Percentiles rank a stretch among this genome's conserved stretches.
These are phyloP conservation scores for Ophiosphaerella korrae DNA, from an alignment of 2,329 filamentous ascomycete species.

Conservation along the genomic window DNA sequence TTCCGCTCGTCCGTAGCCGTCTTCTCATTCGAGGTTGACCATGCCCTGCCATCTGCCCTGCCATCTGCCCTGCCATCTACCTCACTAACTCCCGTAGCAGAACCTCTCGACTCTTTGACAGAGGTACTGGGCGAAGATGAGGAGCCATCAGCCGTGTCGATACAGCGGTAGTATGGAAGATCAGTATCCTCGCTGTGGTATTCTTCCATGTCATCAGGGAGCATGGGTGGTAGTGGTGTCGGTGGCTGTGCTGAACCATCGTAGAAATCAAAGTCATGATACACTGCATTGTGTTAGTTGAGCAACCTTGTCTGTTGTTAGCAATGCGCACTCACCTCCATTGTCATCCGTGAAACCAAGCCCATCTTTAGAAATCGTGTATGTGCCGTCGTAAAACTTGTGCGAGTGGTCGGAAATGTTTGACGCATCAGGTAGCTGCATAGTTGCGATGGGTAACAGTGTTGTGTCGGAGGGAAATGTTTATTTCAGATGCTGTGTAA, in stretches of 20 bases:
- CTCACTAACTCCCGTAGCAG: background rate
- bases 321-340: constrained; percentile 18
- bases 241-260: constrained; percentile 23
- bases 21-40: background rate
- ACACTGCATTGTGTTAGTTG: constrained; percentile 13
- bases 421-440: no score
- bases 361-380: constrained; percentile 27
- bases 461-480: no score
- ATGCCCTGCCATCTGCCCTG: background rate
- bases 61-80: background rate
- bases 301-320: background rate
- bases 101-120: background rate
- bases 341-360: constrained; percentile 37
- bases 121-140: no score
- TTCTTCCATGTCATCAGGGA: constrained; percentile 5
- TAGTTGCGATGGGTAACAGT: no score
- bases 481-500: no score
- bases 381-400: constrained; percentile 40
- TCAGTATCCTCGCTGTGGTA: background rate
- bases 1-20: background rate
- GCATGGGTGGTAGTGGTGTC: constrained; percentile 25
- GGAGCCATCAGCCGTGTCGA: no score
- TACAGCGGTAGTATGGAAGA: background rate
- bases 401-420: constrained; percentile 18
- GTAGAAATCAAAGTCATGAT: constrained; percentile 22